Evolutionary conservation across 768 basidiomycete genomes (phyloP).

Genomic region (Mycena indigotica): DNA sequence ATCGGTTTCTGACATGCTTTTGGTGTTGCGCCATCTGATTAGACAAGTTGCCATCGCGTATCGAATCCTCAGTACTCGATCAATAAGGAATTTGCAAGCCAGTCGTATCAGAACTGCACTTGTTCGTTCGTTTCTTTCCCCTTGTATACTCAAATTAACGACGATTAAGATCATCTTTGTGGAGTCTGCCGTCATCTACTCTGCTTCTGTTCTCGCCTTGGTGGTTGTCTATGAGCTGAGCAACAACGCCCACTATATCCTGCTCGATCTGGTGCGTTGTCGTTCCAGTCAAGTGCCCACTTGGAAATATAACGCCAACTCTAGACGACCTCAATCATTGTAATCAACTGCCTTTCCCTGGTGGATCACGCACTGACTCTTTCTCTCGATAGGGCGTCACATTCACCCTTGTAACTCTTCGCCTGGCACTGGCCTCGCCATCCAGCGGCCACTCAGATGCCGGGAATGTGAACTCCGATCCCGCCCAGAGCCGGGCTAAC

Average conservation of each 20-base stretch:
- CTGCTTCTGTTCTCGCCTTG: background rate
- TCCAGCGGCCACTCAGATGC: background rate
- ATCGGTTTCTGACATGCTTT: background rate
- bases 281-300: background rate
- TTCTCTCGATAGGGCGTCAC: background rate
- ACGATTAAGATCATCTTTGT: background rate
- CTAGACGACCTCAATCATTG: background rate
- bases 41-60: background rate
- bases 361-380: background rate
- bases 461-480: no score
- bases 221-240: background rate
- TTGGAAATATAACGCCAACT: background rate
- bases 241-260: background rate
- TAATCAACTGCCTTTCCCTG: background rate
- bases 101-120: background rate
- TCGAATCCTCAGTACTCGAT: background rate
- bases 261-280: background rate
- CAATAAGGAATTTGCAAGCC: background rate
- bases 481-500: background rate
- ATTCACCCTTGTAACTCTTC: background rate
- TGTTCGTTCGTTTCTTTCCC: background rate
- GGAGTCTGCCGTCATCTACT: background rate
- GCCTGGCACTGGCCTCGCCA: background rate
- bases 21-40: background rate
- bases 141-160: background rate